These are phyloP conservation scores for Allium fistulosum DNA, from an alignment of 106 monocot species.

Conservation along the genomic window DNA sequence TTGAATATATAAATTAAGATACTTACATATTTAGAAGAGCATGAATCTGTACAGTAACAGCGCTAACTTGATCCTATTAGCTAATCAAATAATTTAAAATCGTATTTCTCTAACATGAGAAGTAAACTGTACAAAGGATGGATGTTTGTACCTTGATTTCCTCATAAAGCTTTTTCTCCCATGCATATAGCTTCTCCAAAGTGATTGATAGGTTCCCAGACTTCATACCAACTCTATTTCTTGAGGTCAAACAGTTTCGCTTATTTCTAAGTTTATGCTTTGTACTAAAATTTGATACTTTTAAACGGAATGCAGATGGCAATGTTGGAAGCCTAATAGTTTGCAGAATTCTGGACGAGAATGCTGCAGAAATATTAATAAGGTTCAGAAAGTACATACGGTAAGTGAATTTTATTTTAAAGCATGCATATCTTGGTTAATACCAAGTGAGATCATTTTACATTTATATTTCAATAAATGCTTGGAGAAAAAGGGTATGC, in stretches of 20 bases:
- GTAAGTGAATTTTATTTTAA: neutral
- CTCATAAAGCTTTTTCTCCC: slow-evolving; percentile 87
- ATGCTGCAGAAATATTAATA: slow-evolving; percentile 38
- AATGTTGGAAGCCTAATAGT: slow-evolving; percentile 22
- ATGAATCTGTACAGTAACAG: too few species aligned
- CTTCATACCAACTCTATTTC: slow-evolving; percentile 14
- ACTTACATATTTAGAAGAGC: too few species aligned
- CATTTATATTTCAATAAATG: neutral
- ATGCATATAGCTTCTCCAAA: slow-evolving; percentile 61
- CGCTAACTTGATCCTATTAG: too few species aligned
- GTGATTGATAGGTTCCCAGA: slow-evolving; percentile 48
- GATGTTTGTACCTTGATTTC: slow-evolving; percentile 45
- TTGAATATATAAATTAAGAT: too few species aligned
- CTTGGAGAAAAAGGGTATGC: neutral
- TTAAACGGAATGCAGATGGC: slow-evolving; percentile 21
- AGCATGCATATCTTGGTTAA: neutral
- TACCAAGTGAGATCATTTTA: neutral
- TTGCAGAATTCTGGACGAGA: slow-evolving; percentile 43
- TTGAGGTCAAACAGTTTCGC: slow-evolving; percentile 4
- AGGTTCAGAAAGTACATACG: slow-evolving; percentile 1
- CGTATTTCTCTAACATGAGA: too few species aligned
- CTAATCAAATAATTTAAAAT: too few species aligned
- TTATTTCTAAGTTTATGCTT: slow-evolving; percentile 15
- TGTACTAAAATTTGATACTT: slow-evolving; percentile 9
- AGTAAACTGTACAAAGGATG: too few species aligned